Evolutionary conservation across 306 rosid species (phyloP).

Genomic region (Inga leiocalycina): DNA sequence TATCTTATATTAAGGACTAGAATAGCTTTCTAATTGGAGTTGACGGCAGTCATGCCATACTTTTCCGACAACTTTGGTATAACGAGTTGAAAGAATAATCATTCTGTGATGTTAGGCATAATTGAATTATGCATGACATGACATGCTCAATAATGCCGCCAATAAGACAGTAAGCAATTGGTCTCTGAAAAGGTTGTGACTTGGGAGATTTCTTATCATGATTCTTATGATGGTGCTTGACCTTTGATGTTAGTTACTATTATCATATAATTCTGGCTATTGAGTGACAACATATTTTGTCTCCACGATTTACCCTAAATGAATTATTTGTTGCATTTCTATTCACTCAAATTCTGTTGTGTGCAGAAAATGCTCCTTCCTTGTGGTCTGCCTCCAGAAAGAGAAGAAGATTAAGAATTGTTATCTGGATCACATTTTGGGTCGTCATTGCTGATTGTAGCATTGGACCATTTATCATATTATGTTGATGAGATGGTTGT

Average conservation of each 20-base stretch:
- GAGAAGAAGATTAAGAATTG: constrained; percentile 76
- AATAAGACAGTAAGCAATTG: not conserved
- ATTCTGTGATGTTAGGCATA: not conserved
- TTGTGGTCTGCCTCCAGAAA: constrained; percentile 93
- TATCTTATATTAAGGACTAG: too few species aligned
- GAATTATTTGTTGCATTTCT: not conserved
- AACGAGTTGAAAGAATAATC: not conserved
- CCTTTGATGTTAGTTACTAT: not conserved
- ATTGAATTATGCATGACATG: not conserved
- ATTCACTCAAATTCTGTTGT: constrained; percentile 26
- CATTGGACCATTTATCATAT: constrained; percentile 18
- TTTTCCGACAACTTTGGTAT: not conserved
- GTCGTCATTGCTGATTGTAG: constrained; percentile 15
- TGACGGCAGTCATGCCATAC: not conserved
- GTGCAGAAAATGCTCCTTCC: constrained; percentile 94
- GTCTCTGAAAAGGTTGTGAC: not conserved
- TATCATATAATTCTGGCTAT: not conserved
- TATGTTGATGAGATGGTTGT: constrained; percentile 25
- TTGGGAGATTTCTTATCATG: not conserved
- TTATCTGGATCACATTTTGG: constrained; percentile 13
- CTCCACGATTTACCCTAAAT: not conserved
- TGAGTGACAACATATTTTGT: not conserved
- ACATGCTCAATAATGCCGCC: not conserved
- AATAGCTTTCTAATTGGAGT: not conserved
- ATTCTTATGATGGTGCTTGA: not conserved